A percentile compares a stretch with the other conserved stretches of the same genome.
Evolutionary conservation across 441 rosid species (phyloP).

Genomic region (Kokia cookei): DNA sequence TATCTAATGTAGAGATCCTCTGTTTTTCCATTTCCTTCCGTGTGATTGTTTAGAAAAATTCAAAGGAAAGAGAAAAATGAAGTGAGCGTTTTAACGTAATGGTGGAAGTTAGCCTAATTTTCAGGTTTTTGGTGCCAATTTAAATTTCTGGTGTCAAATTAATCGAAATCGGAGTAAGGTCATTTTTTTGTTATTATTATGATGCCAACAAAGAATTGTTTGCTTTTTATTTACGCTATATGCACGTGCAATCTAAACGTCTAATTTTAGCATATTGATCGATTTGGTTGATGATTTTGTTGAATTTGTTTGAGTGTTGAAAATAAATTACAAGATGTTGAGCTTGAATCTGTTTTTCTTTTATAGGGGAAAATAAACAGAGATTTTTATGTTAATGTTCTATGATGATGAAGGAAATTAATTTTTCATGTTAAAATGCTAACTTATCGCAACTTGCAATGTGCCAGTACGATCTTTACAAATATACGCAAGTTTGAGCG

Average conservation of each 20-base stretch:
- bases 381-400: not conserved
- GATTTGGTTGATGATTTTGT: not conserved
- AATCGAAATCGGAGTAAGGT: not conserved
- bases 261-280: not conserved
- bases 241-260: not conserved
- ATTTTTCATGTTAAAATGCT: not conserved
- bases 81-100: not conserved
- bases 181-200: not conserved
- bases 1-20: not conserved
- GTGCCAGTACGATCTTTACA: not conserved
- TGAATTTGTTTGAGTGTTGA: not conserved
- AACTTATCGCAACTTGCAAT: not conserved
- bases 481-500: not conserved
- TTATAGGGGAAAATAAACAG: not conserved
- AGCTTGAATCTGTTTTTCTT: not conserved
- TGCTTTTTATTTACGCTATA: not conserved
- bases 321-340: not conserved
- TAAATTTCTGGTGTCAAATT: not conserved
- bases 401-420: not conserved
- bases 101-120: not conserved
- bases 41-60: slow-evolving; percentile 6
- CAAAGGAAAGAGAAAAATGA: not conserved
- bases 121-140: not conserved
- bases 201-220: not conserved
- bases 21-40: slow-evolving; percentile 5